A percentile compares a stretch with the other conserved stretches of the same genome.
phyloP scores from a whole-genome alignment of 176 grass and related monocot species.

The Musa troglodytarum region DNA sequence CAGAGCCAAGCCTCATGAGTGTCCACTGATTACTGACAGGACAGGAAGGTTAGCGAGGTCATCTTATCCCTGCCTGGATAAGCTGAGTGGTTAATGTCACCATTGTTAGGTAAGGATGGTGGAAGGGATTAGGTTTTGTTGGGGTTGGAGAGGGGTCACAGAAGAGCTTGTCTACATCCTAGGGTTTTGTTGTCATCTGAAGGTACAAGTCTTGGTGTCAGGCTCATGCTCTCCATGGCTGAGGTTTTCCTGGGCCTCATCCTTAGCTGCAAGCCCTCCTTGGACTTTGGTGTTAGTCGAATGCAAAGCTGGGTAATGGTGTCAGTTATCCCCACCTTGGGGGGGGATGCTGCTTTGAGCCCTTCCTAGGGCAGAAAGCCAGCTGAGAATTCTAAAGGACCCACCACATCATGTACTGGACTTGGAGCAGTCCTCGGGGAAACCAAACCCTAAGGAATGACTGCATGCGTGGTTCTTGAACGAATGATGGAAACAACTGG shows the following conservation, averaged over 20 bases:
- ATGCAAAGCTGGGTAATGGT: background rate
- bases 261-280: constrained; percentile 16
- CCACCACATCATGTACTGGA: background rate
- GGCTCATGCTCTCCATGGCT: too few relatives aligned
- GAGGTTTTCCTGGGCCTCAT: too few relatives aligned
- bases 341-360: constrained; percentile 28
- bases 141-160: constrained; percentile 12
- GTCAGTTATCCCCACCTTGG: constrained; percentile 10
- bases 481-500: constrained; percentile 27
- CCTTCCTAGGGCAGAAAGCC: constrained; percentile 60
- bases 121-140: constrained; percentile 15
- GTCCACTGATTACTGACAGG: too few relatives aligned
- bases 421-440: constrained; percentile 26
- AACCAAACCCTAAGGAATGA: constrained; percentile 45
- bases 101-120: too few relatives aligned
- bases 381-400: constrained; percentile 10
- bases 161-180: too few relatives aligned
- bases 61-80: constrained; percentile 32
- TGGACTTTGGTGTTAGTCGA: constrained; percentile 18
- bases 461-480: constrained; percentile 25
- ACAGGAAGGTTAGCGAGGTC: constrained; percentile 6
- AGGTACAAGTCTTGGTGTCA: too few relatives aligned
- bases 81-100: background rate
- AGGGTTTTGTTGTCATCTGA: too few relatives aligned
- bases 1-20: too few relatives aligned